Evolutionary conservation across 768 basidiomycete species (phyloP).

Genomic region (Pulveroboletus ravenelii): DNA sequence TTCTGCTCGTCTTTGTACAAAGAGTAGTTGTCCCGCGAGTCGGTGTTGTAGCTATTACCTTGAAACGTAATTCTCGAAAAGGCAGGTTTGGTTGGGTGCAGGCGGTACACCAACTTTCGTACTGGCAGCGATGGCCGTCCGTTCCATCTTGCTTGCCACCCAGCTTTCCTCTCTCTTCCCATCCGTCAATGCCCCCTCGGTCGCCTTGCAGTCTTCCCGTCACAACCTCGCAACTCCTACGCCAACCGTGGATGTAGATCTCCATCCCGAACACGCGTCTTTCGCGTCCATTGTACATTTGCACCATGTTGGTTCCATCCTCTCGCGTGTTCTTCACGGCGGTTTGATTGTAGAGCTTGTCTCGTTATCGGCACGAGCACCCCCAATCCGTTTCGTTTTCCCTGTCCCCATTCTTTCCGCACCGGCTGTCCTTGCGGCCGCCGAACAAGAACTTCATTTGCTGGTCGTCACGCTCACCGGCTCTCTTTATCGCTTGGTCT

Average conservation of each 20-base stretch:
- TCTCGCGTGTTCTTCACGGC: conserved; percentile 70
- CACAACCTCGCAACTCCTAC: conserved; percentile 48
- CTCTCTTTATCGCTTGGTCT: conserved; percentile 66
- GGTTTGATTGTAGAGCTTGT: conserved; percentile 71
- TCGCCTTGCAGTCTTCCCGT: conserved; percentile 57
- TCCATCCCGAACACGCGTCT: conserved; percentile 69
- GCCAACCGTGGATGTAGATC: conserved; percentile 34
- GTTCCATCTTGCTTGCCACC: conserved; percentile 44
- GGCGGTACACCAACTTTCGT: neutral
- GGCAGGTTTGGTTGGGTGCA: conserved; percentile 16
- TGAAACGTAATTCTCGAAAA: conserved; percentile 15
- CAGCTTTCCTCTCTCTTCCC: conserved; percentile 65
- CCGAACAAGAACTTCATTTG: conserved; percentile 55
- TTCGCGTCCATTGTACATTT: conserved; percentile 56
- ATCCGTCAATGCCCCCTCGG: conserved; percentile 43
- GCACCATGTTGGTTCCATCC: conserved; percentile 55
- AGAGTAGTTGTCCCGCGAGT: no score
- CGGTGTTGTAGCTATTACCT: no score
- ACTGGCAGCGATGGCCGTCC: conserved; percentile 21
- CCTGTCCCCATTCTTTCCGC: conserved; percentile 61
- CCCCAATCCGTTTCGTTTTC: conserved; percentile 74
- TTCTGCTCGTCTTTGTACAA: no score
- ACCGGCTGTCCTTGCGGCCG: conserved; percentile 57
- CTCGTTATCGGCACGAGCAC: conserved; percentile 61
- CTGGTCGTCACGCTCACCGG: conserved; percentile 62